Base-by-base conservation (phyloP, 192 early-diverging fungal genomes). In the Spizellomyces sp. region DNA sequence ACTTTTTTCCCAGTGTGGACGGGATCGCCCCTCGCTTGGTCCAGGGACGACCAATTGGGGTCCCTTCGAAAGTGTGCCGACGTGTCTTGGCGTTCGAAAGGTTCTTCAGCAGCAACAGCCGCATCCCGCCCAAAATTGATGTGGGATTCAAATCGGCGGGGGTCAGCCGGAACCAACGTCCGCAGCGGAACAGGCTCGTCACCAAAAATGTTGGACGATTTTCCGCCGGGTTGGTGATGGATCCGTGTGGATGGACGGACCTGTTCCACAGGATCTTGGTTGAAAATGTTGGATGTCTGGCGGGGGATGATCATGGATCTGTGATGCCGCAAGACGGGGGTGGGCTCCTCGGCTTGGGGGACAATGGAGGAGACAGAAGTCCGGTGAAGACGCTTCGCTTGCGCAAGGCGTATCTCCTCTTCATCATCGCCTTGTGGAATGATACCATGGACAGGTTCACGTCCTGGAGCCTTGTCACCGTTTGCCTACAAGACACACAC, bases 131-230 rank as follows among this genome's bases (percentile, higher is more conserved):
- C 67, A 56, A 65, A 71, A 15, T 50, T 7, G 52, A 79, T 45
- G 58, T 75, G 59, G 45, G 64, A 58, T 62, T 80, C 55, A 66
- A 75, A 78, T 15, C 80, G 69, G 22, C 66, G 48, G 8, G 74
- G 72, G 69, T 80, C 67, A 66, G 75, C 64, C 56, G 67, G 67
- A 52, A 74, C 42, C 58, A 50, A 17, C 9, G 74, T 68, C 5
- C 47, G 15, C 54, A 62, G 44, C 14, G 71, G 67, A 45, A 59
- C 41, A 1, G 70, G 71, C 5, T 79, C 80, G 44, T 71, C 62
- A 21, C 56, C 61, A 63, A 84, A 84, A 52, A 84, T 82, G 66
- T 80, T 62, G 57, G 42, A 56, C 6, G 76, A n/a, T 21, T 69
- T 71, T 7, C 75, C 41, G 47, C 60, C 70, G n/a, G 54, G 69